Conservation (phyloP, 2,329 filamentous ascomycete genomes). For the Diplocarpon mali region DNA sequence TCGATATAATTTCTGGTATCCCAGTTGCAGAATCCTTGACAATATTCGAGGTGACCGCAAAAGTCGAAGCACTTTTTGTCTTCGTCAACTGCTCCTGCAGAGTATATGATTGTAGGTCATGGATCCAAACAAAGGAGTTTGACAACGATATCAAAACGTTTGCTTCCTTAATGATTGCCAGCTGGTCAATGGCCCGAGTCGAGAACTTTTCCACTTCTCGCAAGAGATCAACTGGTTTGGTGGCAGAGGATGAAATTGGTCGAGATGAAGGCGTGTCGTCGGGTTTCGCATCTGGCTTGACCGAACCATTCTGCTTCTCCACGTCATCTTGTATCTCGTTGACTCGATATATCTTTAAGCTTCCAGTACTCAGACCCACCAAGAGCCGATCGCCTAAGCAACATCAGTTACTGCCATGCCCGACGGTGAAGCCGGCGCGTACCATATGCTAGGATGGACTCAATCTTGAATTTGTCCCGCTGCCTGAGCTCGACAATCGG, state of each 20-base stretch:
- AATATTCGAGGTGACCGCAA: slow-evolving; percentile 92
- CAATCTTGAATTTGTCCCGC: slow-evolving; percentile 94
- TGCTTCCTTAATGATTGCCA: slow-evolving; percentile 91
- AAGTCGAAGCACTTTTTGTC: slow-evolving; percentile 80
- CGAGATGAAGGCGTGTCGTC: slow-evolving; percentile 21
- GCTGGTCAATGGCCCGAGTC: slow-evolving; percentile 77
- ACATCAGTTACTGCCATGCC: slow-evolving; percentile 10
- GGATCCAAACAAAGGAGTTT: slow-evolving; percentile 77
- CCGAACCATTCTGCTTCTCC: slow-evolving; percentile 29
- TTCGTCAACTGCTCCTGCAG: slow-evolving; percentile 68
- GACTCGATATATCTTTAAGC: slow-evolving; percentile 80
- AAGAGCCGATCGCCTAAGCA: slow-evolving; percentile 70
- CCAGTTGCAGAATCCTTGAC: slow-evolving; percentile 78
- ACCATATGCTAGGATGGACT: slow-evolving; percentile 89
- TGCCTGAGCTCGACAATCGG: slow-evolving; percentile 94
- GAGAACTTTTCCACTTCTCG: slow-evolving; percentile 94
- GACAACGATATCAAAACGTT: slow-evolving; percentile 84
- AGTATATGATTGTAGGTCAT: slow-evolving; percentile 79
- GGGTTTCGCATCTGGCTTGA: slow-evolving; percentile 24
- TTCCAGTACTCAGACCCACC: slow-evolving; percentile 83
- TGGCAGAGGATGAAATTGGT: slow-evolving; percentile 22
- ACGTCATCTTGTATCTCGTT: slow-evolving; percentile 50
- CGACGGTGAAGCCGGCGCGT: slow-evolving; percentile 20
- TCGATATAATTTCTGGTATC: slow-evolving; percentile 85
- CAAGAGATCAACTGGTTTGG: slow-evolving; percentile 66